Conservation (phyloP, 352 stramenopile species). For the Peronospora destructor region DNA sequence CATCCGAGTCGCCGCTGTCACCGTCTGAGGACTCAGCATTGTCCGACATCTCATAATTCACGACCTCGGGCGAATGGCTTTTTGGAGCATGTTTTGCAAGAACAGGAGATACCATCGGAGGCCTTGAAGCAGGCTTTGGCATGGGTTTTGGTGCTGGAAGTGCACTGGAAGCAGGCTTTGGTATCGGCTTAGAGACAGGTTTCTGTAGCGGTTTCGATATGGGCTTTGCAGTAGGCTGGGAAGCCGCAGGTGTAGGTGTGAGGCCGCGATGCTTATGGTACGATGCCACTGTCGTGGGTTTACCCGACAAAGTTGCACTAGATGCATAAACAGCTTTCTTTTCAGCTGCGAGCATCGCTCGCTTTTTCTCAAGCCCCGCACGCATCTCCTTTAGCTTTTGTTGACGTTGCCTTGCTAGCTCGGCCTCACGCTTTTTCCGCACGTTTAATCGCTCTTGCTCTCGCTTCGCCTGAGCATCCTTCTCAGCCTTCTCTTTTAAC, state of each 20-base stretch:
- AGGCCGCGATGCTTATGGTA: slow-evolving; percentile 23
- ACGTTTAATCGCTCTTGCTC: slow-evolving; percentile 61
- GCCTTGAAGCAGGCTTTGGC: slow-evolving; percentile 11
- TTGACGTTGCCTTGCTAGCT: slow-evolving; percentile 53
- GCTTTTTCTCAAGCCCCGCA: slow-evolving; percentile 64
- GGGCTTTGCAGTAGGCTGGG: slow-evolving; percentile 15
- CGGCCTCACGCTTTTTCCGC: slow-evolving; percentile 59
- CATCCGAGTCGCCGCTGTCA: slow-evolving; percentile 39
- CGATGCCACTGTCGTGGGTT: slow-evolving; percentile 3
- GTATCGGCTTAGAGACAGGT: slow-evolving; percentile 7
- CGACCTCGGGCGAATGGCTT: slow-evolving; percentile 23
- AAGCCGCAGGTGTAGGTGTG: slow-evolving; percentile 12
- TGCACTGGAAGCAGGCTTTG: slow-evolving; percentile 13
- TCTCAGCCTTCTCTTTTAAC: slow-evolving; percentile 71
- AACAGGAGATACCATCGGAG: slow-evolving; percentile 3
- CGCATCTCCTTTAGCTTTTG: slow-evolving; percentile 63
- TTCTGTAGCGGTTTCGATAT: slow-evolving; percentile 3
- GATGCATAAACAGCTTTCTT: slow-evolving; percentile 21
- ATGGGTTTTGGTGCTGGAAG: slow-evolving; percentile 6
- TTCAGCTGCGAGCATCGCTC: slow-evolving; percentile 42
- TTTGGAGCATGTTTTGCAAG: slow-evolving; percentile 22
- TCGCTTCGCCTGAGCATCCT: slow-evolving; percentile 51
- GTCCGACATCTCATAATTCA: slow-evolving; percentile 79
- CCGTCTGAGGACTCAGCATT: slow-evolving; percentile 53
- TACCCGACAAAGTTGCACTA: slow-evolving; percentile 11